These are phyloP conservation scores for Suhomyces atakaporum DNA, from an alignment of 1,139 yeast species.

Conservation along the genomic window DNA sequence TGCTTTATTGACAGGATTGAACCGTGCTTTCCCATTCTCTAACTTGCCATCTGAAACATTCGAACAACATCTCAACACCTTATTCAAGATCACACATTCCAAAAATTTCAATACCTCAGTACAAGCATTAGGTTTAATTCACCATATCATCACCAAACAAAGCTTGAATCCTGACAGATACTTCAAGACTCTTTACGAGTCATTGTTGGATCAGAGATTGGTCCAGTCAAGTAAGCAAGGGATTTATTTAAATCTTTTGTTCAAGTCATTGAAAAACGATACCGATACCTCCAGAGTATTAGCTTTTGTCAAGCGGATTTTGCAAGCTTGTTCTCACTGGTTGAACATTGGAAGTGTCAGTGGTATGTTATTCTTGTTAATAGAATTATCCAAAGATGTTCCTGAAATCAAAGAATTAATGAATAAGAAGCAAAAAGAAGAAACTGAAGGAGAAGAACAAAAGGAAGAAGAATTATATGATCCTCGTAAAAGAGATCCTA, in stretches of 20 bases:
- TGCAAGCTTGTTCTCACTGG: conserved; percentile 87
- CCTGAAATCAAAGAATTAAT: conserved; percentile 46
- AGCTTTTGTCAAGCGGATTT: conserved; percentile 89
- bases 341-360: conserved; percentile 82
- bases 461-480: conserved; percentile 54
- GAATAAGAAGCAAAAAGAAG: conserved; percentile 23
- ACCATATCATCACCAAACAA: conserved; percentile 68
- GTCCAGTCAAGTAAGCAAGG: conserved; percentile 85
- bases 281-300: conserved; percentile 63
- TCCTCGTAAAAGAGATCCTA: conserved; percentile 88
- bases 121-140: conserved; percentile 84
- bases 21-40: conserved; percentile 95
- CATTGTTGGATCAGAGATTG: conserved; percentile 82
- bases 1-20: conserved; percentile 90
- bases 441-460: conserved; percentile 13
- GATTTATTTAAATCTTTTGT: conserved; percentile 80
- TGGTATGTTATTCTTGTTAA: conserved; percentile 81
- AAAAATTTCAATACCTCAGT: conserved; percentile 92
- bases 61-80: conserved; percentile 75
- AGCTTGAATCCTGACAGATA: conserved; percentile 68
- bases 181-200: conserved; percentile 87
- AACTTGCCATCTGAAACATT: conserved; percentile 71
- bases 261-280: conserved; percentile 81
- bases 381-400: conserved; percentile 54
- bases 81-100: conserved; percentile 89